Percentiles rank a stretch among this genome's conserved stretches.
Evolutionary conservation across 495 filamentous ascomycete species (phyloP).

Genomic region (Penicillium cinerascens): DNA sequence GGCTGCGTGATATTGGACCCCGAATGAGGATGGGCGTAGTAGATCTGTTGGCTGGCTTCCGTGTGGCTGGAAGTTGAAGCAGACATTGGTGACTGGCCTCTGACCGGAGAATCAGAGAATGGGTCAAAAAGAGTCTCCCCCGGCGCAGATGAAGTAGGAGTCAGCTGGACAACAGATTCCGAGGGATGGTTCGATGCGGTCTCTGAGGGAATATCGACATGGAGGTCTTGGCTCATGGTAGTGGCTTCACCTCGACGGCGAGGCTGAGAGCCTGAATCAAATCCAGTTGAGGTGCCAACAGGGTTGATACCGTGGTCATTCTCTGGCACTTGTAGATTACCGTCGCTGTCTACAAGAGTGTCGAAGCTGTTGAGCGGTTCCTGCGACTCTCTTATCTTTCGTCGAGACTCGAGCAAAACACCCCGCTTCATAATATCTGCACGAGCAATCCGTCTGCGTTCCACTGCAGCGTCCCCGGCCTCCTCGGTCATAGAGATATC

Average conservation of each 20-base stretch:
- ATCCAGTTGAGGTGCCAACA: constrained; percentile 43
- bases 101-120: constrained; percentile 17
- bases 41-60: constrained; percentile 25
- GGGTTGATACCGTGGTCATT: constrained; percentile 4
- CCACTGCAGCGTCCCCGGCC: constrained; percentile 60
- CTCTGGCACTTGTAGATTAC: constrained; percentile 33
- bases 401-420: constrained; percentile 37
- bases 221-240: constrained; percentile 17
- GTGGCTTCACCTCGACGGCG: constrained; percentile 52
- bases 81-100: constrained; percentile 13
- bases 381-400: constrained; percentile 19
- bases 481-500: constrained; percentile 56
- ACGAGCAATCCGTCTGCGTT: constrained; percentile 62
- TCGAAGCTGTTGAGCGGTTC: constrained; percentile 46
- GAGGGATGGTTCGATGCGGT: constrained; percentile 34
- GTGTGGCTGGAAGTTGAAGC: constrained; percentile 31
- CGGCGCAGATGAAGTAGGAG: constrained; percentile 45
- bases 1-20: constrained; percentile 29
- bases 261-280: constrained; percentile 50
- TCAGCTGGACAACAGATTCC: constrained; percentile 42
- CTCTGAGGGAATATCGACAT: constrained; percentile 34
- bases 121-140: constrained; percentile 20
- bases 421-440: constrained; percentile 71
- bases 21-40: constrained; percentile 35
- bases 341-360: constrained; percentile 52